phyloP scores from a whole-genome alignment of 257 asterid genomes.

The Gardenia jasminoides region DNA sequence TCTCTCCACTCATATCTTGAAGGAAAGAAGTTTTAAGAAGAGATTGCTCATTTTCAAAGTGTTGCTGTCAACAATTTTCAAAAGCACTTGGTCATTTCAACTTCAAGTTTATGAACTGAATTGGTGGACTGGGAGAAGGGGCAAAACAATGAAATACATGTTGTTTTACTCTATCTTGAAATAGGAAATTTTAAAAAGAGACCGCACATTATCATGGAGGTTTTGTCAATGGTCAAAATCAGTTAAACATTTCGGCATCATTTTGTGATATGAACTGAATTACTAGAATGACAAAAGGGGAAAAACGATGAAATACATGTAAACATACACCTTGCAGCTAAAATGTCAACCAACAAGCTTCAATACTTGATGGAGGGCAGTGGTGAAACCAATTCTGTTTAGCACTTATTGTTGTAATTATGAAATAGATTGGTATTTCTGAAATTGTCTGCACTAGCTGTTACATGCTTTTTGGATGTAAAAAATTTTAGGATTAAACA shows the following conservation, averaged over 20 bases:
- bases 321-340: neutral
- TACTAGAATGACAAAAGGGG: neutral
- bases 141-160: neutral
- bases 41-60: neutral
- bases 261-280: neutral
- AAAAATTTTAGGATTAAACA: neutral
- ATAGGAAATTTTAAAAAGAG: neutral
- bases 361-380: neutral
- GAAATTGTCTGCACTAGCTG: slow-evolving; percentile 1
- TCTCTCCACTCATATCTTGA: neutral
- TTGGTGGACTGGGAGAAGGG: neutral
- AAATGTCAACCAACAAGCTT: neutral
- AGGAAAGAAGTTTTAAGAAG: neutral
- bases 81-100: neutral
- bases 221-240: slow-evolving; percentile 1
- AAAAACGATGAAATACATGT: neutral
- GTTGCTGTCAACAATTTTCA: neutral
- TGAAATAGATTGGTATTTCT: neutral
- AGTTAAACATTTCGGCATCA: neutral
- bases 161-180: too few species aligned
- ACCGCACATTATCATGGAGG: neutral
- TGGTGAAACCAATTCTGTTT: neutral
- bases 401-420: neutral
- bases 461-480: neutral
- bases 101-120: slow-evolving; percentile 1